These are phyloP conservation scores for Infundibulicybe gibba DNA, from an alignment of 768 basidiomycete species.

Conservation along the genomic window DNA sequence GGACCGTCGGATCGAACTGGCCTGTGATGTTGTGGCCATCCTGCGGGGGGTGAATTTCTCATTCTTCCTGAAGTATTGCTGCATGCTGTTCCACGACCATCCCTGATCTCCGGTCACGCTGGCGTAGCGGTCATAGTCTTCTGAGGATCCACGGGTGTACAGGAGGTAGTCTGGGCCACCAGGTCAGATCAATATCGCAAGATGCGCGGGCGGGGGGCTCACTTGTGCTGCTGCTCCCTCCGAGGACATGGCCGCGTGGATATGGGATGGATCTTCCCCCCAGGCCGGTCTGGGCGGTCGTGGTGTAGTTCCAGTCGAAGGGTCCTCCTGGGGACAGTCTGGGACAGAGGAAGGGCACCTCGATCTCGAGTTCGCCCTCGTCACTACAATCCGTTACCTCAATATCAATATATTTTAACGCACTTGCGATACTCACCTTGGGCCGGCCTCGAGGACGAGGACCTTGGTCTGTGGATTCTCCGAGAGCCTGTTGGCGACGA, in stretches of 20 bases:
- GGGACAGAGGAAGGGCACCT: conserved; percentile 7
- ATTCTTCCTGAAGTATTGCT: conserved; percentile 21
- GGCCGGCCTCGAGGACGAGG: conserved; percentile 11
- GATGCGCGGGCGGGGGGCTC: conserved; percentile 1
- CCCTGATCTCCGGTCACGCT: conserved; percentile 21
- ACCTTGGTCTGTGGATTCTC: conserved; percentile 7
- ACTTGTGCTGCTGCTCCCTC: conserved; percentile 29
- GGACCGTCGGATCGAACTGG: conserved; percentile 23
- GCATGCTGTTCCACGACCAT: conserved; percentile 27
- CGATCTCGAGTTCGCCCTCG: conserved; percentile 3
- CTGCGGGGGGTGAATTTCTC: conserved; percentile 24
- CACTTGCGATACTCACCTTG: conserved; percentile 3
- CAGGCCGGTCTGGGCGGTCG: conserved; percentile 16
- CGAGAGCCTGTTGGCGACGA: conserved; percentile 10
- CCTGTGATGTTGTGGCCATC: conserved; percentile 26
- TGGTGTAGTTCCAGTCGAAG: conserved; percentile 20
- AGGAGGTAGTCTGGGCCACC: conserved; percentile 17
- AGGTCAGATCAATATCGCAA: background rate
- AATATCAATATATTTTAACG: background rate
- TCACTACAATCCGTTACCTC: background rate
- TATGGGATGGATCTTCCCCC: conserved; percentile 16
- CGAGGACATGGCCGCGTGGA: conserved; percentile 24
- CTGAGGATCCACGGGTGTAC: conserved; percentile 28
- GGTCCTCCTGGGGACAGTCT: background rate
- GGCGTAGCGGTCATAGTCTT: conserved; percentile 30